These are phyloP conservation scores for Fusarium armeniacum DNA, from an alignment of 2,329 filamentous ascomycete species.

Conservation along the genomic window DNA sequence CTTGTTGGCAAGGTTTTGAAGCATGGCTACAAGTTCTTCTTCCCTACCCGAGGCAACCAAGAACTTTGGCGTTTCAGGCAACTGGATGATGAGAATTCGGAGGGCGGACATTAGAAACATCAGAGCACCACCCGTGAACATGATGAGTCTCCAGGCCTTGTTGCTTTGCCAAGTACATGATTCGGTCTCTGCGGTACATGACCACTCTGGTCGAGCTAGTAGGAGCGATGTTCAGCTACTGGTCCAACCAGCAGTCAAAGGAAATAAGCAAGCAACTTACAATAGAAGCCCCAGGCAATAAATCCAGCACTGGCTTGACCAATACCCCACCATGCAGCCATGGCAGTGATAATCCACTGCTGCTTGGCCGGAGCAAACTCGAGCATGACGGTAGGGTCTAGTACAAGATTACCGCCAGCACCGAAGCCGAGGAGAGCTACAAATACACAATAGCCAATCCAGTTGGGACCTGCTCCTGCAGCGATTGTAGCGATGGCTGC, in stretches of 20 bases:
- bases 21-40: slow-evolving; percentile 12
- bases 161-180: slow-evolving; percentile 7
- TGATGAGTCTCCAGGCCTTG: slow-evolving; percentile 27
- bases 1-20: slow-evolving; percentile 13
- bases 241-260: rapidly evolving
- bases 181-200: not conserved
- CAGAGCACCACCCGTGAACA: slow-evolving; percentile 28
- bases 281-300: slow-evolving; percentile 23
- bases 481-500: slow-evolving; percentile 8
- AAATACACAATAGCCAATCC: slow-evolving; percentile 14
- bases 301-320: slow-evolving; percentile 23
- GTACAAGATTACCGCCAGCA: slow-evolving; percentile 21
- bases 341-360: slow-evolving; percentile 22
- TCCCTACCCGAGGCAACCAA: slow-evolving; percentile 10
- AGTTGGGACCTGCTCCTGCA: slow-evolving; percentile 8
- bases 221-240: not conserved
- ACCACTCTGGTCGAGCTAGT: slow-evolving; percentile 27
- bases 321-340: slow-evolving; percentile 34
- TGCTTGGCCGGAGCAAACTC: slow-evolving; percentile 22
- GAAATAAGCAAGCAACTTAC: not conserved
- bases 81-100: slow-evolving; percentile 18
- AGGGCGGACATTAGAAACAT: slow-evolving; percentile 25
- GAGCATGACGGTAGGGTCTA: slow-evolving; percentile 30
- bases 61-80: slow-evolving; percentile 23
- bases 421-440: slow-evolving; percentile 14